Evolutionary conservation across 108 stramenopile species (phyloP), one percentile per base, ranked within the genome.

Genomic region (Craspedostauros australis): DNA sequence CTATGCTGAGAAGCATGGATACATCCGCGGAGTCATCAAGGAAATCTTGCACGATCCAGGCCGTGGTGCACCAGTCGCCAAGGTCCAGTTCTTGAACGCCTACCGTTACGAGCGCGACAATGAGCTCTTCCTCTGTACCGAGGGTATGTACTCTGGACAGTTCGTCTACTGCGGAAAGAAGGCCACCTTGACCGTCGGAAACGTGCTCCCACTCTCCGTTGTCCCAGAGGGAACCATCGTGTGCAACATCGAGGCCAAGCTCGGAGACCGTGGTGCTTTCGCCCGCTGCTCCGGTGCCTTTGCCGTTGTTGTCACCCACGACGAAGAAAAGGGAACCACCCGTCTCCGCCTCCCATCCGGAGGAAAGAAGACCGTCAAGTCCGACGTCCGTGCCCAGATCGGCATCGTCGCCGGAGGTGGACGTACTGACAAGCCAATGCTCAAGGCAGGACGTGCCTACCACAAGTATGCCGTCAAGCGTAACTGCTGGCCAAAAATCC

Each of bases 401-500:
- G 99, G 99, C 62, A 88, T 98, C 59, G 92, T 99, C 39, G 99
- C 97, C 42, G 99, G 99, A 54, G 99, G 97, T 50, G 99, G 99
- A 48, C 95, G 99, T 69, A 96, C 96, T 39, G 99, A 99, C 82
- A 99, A 99, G 87, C 99, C 99, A 44, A 68, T 99, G 57, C 80
- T 99, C 52, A 99, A 99, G 96, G 99, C 99, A 36, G 99, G 99
- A 60, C 72, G 83, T 56, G 99, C 99, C 33, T 99, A 88, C 94
- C 95, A 98, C 96, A 99, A 99, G 93, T 99, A 95, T 76, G 86
- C 93, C 65, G 99, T 97, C 48, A 99, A 99, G 90, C 87, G 99
- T 42, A 99, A 99, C 93, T 97, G 96, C 88, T 99, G 99, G 99
- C 99, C 99, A 46, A 96, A 92, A 86, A 96, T 99, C 73, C 84